Conservation (phyloP, 192 early-diverging fungal species). For the Backusella luteola region DNA sequence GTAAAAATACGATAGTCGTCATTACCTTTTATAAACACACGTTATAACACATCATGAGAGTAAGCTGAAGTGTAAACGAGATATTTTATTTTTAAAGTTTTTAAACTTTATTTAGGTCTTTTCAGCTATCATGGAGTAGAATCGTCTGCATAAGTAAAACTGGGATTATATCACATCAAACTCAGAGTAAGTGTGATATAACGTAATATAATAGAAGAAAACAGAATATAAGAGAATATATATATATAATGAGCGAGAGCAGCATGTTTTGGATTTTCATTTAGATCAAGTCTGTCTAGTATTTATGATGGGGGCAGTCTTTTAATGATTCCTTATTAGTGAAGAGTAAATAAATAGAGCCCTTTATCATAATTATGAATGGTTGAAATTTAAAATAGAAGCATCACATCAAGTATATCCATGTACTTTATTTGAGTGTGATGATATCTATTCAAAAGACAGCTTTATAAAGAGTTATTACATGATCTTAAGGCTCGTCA, state of each 20-base stretch:
- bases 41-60: not conserved
- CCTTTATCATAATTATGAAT: not conserved
- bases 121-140: not conserved
- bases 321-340: not conserved
- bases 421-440: not conserved
- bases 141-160: not conserved
- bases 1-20: not conserved
- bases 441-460: not conserved
- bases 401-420: not conserved
- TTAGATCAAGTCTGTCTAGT: not conserved
- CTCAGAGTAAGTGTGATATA: not conserved
- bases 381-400: not conserved
- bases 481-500: not conserved
- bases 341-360: not conserved
- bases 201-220: not conserved
- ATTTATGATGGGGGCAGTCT: not conserved
- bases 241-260: not conserved
- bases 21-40: constrained; percentile 4
- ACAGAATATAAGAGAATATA: not conserved
- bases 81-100: not conserved
- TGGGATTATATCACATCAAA: not conserved
- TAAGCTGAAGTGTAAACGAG: not conserved
- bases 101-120: not conserved
- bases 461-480: not conserved
- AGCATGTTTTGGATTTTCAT: not conserved